Percentiles rank a stretch among this genome's conserved stretches.
Conservation (phyloP, 305 asterid genomes). For the Lippia alba region DNA sequence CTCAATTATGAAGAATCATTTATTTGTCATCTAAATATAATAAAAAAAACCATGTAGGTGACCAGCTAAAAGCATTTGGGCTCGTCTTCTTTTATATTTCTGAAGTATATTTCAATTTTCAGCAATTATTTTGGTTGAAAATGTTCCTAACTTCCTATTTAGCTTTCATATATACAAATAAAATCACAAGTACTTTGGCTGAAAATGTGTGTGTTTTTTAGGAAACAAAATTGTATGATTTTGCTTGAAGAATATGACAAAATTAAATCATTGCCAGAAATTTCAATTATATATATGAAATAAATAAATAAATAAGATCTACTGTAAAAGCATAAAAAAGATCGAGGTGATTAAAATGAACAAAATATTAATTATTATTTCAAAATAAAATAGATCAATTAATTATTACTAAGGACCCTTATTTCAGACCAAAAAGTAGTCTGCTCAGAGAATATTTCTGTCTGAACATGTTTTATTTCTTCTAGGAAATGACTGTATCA, state of each 20-base stretch:
- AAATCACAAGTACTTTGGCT: too few relatives aligned
- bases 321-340: not conserved
- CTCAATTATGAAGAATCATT: conserved; percentile 14
- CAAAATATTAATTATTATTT: not conserved
- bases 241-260: not conserved
- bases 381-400: not conserved
- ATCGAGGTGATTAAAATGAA: not conserved
- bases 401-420: not conserved
- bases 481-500: not conserved
- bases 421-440: conserved; percentile 13
- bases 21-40: not conserved
- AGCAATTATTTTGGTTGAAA: too few relatives aligned
- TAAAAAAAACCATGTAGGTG: not conserved
- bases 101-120: too few relatives aligned
- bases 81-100: too few relatives aligned
- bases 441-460: conserved; percentile 10
- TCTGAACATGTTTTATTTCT: not conserved
- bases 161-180: not conserved
- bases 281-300: too few relatives aligned
- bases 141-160: too few relatives aligned
- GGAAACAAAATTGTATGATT: not conserved
- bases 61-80: not conserved
- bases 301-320: not conserved
- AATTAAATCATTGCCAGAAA: not conserved
- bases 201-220: too few relatives aligned